Percentiles rank a stretch among this genome's conserved stretches.
These are phyloP conservation scores for Chrysanthemum lavandulifolium DNA, from an alignment of 129 eudicot species.

Conservation along the genomic window DNA sequence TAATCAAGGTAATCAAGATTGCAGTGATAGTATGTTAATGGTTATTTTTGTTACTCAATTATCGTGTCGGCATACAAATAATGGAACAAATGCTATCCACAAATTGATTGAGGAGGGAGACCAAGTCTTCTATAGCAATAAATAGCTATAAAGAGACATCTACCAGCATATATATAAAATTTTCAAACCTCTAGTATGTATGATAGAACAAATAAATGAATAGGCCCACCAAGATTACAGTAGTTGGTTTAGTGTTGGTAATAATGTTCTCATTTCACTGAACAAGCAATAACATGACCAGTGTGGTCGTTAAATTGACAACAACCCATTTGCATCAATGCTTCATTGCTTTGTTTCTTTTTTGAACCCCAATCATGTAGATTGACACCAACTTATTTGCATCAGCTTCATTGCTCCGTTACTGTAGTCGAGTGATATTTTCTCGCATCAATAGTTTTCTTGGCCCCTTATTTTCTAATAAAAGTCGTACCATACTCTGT, in stretches of 20 bases:
- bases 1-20: background rate
- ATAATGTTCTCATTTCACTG: constrained; percentile 29
- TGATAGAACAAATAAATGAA: too few species aligned
- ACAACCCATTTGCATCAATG: constrained; percentile 44
- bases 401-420: background rate
- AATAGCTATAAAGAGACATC: background rate
- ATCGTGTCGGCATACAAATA: background rate
- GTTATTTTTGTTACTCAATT: background rate
- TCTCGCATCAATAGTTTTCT: too few species aligned
- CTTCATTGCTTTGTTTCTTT: constrained; percentile 7
- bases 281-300: background rate
- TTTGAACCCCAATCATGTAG: constrained; percentile 32
- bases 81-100: background rate
- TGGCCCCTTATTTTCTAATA: too few species aligned
- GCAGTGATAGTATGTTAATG: background rate
- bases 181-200: background rate
- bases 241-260: constrained; percentile 18
- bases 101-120: background rate
- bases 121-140: background rate
- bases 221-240: too few species aligned
- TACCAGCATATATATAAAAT: background rate
- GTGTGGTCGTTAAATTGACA: constrained; percentile 20
- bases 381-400: background rate
- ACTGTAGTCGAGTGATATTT: too few species aligned
- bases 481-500: too few species aligned